Base-by-base conservation (phyloP, 139 green algal genomes). In the Marvania coccoides region DNA sequence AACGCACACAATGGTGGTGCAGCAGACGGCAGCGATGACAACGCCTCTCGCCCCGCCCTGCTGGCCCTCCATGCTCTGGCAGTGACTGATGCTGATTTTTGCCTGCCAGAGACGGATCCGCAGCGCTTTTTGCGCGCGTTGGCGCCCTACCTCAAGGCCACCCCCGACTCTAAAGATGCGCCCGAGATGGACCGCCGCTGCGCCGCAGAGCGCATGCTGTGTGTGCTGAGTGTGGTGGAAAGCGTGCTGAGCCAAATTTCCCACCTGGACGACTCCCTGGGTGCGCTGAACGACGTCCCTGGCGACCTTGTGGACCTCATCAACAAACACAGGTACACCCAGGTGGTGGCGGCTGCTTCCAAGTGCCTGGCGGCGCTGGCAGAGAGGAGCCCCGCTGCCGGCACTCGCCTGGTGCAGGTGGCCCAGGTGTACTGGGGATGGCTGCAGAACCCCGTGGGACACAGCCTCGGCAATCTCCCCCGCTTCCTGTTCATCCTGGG, bases 11-110 rank as follows among this genome's bases (percentile, higher is more conserved):
- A 60, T 12, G 2, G 67, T 36, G 4, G 23, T 46, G 23, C 3
- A 34, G 47, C 38, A 23, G 34, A 14, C 15, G 57, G 31, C 15
- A 10, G 47, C 10, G 28, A 26, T 2, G 59, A 26, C 39, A 33
- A 13, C 34, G 0, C 47, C 51, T 2, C 54, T 57, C 71, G 63
- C 33, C 30, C 47, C 37, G 63, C 59, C 63, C 69, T 92, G 67
- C 83, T 90, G 71, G 79, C 82, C n/a, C 77, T 95, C 58, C 87
- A 95, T 69, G 89, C 83, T 4, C 70, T 95, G 26, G 76, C 60
- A 14, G 31, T 70, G 5, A 81, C 84, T 3, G 83, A 91, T 38
- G 60, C 77, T 9, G 69, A 58, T 28, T 70, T 89, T 40, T 86
- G 73, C 62, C 64, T 76, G 42, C 83, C 75, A 5, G 14, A 55